Evolutionary conservation across 192 early-diverging fungal genomes (phyloP).

Genomic region (Ambispora gerdemannii): DNA sequence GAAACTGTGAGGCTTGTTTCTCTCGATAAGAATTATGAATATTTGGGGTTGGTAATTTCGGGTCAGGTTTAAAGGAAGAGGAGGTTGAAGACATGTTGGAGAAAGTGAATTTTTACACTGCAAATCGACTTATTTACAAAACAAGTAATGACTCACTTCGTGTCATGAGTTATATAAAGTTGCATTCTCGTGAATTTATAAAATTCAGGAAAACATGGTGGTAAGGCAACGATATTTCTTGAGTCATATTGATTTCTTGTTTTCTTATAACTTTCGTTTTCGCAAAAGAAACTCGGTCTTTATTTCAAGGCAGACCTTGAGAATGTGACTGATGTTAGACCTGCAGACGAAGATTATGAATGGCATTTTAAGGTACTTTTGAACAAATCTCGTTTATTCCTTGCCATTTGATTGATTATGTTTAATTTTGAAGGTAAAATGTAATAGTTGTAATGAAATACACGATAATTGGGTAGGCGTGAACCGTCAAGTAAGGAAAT

Average conservation of each 20-base stretch:
- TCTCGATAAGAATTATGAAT: constrained; percentile 45
- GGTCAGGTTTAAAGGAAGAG: too few relatives aligned
- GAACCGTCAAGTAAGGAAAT: constrained; percentile 48
- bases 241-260: too few relatives aligned
- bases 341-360: constrained; percentile 56
- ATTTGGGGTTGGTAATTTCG: constrained; percentile 34
- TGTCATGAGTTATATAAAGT: too few relatives aligned
- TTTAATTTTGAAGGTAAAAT: constrained; percentile 49
- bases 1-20: constrained; percentile 51
- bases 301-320: constrained; percentile 75
- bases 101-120: too few relatives aligned
- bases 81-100: too few relatives aligned
- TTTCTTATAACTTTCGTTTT: not conserved
- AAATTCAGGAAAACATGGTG: too few relatives aligned
- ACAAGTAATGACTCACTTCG: too few relatives aligned
- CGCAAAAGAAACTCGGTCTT: constrained; percentile 45
- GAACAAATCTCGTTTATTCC: constrained; percentile 15
- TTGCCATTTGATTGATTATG: not conserved
- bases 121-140: too few relatives aligned
- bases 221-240: too few relatives aligned
- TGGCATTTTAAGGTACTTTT: constrained; percentile 66
- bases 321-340: constrained; percentile 73
- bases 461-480: constrained; percentile 65
- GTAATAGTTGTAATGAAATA: constrained; percentile 76
- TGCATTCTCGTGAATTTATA: too few relatives aligned